These are phyloP conservation scores for Pseudevernia furfuracea DNA, from an alignment of 495 filamentous ascomycete species.

Conservation along the genomic window DNA sequence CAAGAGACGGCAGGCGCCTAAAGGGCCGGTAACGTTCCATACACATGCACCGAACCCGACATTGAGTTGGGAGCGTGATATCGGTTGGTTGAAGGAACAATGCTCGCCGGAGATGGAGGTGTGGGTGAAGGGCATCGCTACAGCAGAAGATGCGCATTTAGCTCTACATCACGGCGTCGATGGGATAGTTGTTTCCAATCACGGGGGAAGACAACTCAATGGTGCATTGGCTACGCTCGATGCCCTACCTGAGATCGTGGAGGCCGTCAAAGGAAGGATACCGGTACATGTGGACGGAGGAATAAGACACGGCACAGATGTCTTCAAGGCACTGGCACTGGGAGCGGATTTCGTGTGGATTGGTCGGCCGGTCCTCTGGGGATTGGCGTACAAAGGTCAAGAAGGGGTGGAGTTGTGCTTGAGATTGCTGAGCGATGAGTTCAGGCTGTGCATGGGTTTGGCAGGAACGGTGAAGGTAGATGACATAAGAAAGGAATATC, in stretches of 20 bases:
- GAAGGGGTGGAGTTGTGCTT: conserved; percentile 32
- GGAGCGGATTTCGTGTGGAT: conserved; percentile 37
- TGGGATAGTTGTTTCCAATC: conserved; percentile 41
- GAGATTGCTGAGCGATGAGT: conserved; percentile 33
- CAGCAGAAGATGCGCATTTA: conserved; percentile 36
- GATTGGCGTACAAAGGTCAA: conserved; percentile 39
- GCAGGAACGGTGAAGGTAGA: conserved; percentile 27
- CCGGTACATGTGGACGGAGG: conserved; percentile 34
- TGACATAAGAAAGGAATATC: conserved; percentile 22
- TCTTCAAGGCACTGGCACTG: conserved; percentile 43
- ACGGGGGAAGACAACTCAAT: conserved; percentile 43
- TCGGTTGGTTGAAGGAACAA: conserved; percentile 32
- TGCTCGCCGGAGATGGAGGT: conserved; percentile 32
- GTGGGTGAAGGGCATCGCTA: conserved; percentile 31
- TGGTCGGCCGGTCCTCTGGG: conserved; percentile 53
- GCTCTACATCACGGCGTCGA: conserved; percentile 30
- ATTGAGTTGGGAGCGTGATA: conserved; percentile 32
- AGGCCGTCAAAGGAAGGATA: conserved; percentile 32
- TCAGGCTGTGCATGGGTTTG: conserved; percentile 38
- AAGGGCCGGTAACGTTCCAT: conserved; percentile 32
- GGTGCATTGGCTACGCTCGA: conserved; percentile 30
- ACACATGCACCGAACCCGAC: conserved; percentile 33
- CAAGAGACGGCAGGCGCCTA: conserved; percentile 25
- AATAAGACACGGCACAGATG: conserved; percentile 35
- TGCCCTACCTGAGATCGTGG: conserved; percentile 31